Conservation (phyloP, 257 asterid genomes). For the Solanum chmielewskii region DNA sequence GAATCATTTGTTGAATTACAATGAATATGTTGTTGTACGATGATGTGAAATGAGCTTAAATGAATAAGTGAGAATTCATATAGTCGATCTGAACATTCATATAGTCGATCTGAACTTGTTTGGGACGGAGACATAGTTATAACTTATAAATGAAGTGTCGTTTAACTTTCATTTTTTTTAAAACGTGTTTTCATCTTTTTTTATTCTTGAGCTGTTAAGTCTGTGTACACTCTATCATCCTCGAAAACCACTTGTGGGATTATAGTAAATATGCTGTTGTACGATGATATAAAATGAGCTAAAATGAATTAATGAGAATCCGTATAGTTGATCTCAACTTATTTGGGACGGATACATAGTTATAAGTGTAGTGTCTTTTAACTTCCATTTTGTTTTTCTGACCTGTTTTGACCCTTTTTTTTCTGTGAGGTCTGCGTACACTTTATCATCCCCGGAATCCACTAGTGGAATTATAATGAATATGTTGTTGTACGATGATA, state of each 20-base stretch:
- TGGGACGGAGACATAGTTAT: background rate
- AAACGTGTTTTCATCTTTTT: background rate
- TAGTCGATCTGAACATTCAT: background rate
- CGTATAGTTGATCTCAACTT: too few relatives aligned
- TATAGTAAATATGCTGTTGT: background rate
- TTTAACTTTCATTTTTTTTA: background rate
- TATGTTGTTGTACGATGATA: background rate
- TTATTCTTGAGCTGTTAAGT: background rate
- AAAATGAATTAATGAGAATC: background rate
- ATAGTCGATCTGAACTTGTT: background rate
- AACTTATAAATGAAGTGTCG: background rate
- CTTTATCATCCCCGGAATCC: background rate
- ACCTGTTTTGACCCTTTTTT: background rate
- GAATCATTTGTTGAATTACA: background rate
- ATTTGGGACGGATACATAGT: too few relatives aligned
- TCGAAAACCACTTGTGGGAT: background rate
- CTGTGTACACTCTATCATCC: too few relatives aligned
- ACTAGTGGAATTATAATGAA: background rate
- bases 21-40: background rate
- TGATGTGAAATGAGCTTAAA: background rate
- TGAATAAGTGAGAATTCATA: background rate
- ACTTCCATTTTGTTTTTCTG: background rate
- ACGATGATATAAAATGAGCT: background rate
- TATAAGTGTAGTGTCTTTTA: background rate
- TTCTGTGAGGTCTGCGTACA: background rate